Evolutionary conservation across 331 rosid genomes (phyloP), one percentile per base, ranked within the genome.

Genomic region (Arachis monticola): DNA sequence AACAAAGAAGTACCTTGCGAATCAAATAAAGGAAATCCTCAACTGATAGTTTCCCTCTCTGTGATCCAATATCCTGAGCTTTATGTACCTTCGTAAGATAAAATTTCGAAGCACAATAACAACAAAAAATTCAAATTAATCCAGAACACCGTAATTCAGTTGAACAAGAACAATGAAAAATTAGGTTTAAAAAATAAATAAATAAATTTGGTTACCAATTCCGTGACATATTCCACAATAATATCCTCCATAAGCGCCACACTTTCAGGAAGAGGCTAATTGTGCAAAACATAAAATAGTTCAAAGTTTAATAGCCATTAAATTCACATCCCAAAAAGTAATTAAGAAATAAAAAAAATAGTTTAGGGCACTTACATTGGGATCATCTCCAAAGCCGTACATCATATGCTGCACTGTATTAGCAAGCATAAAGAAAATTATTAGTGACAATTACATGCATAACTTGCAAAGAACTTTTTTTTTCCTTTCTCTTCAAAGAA

Each of bases 241-340:
- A 94, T 94, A 78, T 94, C 97, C 85, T 94, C 98, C 93, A 94
- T 83, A 42, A 94, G 98, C n/a, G 95, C 85, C 72, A 88, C 85
- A 66, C 97, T 90, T 64, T 93, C 98, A 44, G 98, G 97, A 80
- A 91, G 95, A 12, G 98, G 98, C 97, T 94, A 81, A 71, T 69
- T 60, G 57, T 14, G 44, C 60, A 8, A 77, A 50, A 6, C 22
- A 60, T 0, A 73, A 27, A 69, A 27, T 50, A 60, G 58, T 51
- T 57, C 44, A 40, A 64, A 64, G 46, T 62, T 32, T 32, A 79
- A 14, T 9, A 42, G 5, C 44, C 10, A 67, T 46, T 0, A 68
- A 12, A 41, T 38, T 69, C 64, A 2, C 53, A 6, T 8, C 8
- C 5, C 4, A 52, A 12, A 12, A 52, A 4, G 4, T 52, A 4